These are phyloP conservation scores for Saturnispora serradocipensis DNA, from an alignment of 805 yeast genomes.

Conservation along the genomic window DNA sequence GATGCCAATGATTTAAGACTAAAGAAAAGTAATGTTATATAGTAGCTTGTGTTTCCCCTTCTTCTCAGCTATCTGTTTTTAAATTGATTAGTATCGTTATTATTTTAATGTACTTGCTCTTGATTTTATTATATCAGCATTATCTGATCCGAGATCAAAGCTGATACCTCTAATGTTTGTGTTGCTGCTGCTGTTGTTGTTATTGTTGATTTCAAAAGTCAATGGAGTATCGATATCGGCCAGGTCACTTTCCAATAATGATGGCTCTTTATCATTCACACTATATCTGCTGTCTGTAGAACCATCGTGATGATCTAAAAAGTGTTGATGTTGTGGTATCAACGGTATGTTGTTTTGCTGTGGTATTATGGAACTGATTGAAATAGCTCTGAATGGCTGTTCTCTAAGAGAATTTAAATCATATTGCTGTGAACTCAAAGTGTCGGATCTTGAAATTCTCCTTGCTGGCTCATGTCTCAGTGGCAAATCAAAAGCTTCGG, in stretches of 20 bases:
- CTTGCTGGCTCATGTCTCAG: neutral
- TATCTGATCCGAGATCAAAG: neutral
- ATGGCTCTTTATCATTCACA: neutral
- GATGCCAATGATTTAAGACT: slow-evolving; percentile 32
- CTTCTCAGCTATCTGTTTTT: neutral
- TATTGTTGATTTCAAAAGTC: neutral
- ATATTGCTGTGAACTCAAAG: neutral
- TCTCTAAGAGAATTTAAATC: neutral
- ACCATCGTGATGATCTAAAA: slow-evolving; percentile 7
- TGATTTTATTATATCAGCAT: slow-evolving; percentile 2
- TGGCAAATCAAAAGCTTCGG: slow-evolving; percentile 7
- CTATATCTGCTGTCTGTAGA: neutral
- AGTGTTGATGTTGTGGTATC: slow-evolving; percentile 11
- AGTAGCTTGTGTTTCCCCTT: neutral
- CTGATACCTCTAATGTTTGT: neutral
- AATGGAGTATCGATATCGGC: neutral
- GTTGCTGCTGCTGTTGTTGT: neutral
- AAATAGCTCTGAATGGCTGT: slow-evolving; percentile 6
- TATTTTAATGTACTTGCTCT: slow-evolving; percentile 4
- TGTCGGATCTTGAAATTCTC: neutral
- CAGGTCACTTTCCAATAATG: neutral
- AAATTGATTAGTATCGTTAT: neutral
- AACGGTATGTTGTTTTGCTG: neutral
- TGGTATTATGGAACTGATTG: slow-evolving; percentile 3
- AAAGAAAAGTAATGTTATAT: neutral